These are phyloP conservation scores for Xylaria sp. DNA, from an alignment of 2,329 filamentous ascomycete species.

Conservation along the genomic window DNA sequence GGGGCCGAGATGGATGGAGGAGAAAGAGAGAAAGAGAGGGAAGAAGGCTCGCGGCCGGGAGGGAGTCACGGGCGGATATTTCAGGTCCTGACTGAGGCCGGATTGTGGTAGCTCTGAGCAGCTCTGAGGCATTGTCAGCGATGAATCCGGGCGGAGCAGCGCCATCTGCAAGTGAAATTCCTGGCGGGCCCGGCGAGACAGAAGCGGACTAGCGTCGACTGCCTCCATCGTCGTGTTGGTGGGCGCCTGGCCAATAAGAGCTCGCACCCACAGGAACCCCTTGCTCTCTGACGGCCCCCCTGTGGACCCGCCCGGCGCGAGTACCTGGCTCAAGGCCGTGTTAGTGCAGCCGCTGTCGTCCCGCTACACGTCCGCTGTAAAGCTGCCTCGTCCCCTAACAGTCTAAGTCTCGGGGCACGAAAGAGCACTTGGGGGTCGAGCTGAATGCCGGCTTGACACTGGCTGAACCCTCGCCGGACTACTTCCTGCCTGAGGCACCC, in stretches of 20 bases:
- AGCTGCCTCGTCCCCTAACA: not conserved
- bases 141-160: conserved; percentile 33
- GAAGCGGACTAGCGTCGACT: conserved; percentile 20
- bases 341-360: conserved; percentile 10
- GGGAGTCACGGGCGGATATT: conserved; percentile 45
- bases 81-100: conserved; percentile 36
- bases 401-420: conserved; percentile 16
- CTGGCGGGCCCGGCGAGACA: conserved; percentile 28
- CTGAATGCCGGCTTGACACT: conserved; percentile 4
- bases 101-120: conserved; percentile 25
- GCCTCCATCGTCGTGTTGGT: not conserved
- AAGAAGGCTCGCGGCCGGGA: conserved; percentile 33
- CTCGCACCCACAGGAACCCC: not conserved
- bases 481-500: conserved; percentile 29
- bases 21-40: conserved; percentile 30
- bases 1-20: conserved; percentile 17
- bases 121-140: conserved; percentile 35
- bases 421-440: not conserved
- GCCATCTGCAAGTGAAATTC: conserved; percentile 29
- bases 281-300: not conserved
- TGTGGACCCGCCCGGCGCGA: not conserved
- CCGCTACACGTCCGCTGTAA: not conserved
- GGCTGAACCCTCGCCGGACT: conserved; percentile 13
- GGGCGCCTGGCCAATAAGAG: conserved; percentile 27
- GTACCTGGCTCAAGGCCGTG: conserved; percentile 17